Evolutionary conservation across 257 asterid species (phyloP).

Genomic region (Solanum lycopersicoides): DNA sequence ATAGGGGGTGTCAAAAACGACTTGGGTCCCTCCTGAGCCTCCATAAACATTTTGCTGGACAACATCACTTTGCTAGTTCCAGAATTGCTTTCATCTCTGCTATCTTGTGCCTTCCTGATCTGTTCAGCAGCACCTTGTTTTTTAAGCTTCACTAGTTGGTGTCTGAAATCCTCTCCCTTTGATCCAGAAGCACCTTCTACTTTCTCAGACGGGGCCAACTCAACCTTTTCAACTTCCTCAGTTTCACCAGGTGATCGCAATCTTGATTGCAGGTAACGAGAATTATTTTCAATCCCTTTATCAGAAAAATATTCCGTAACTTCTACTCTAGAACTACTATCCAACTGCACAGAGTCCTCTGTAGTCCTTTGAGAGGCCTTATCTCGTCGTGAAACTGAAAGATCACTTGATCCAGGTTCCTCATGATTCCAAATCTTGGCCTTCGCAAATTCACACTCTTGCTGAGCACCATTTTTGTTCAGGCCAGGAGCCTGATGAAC

Average conservation of each 20-base stretch:
- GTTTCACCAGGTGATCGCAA: constrained; percentile 19
- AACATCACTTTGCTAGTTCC: constrained; percentile 20
- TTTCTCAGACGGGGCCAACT: constrained; percentile 16
- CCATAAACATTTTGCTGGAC: constrained; percentile 27
- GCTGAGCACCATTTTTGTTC: constrained; percentile 20
- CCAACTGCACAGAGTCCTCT: constrained; percentile 25
- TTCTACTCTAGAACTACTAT: constrained; percentile 38
- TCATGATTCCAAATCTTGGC: constrained; percentile 18
- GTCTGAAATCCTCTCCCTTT: constrained; percentile 39
- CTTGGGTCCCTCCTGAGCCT: constrained; percentile 34
- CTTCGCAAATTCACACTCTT: constrained; percentile 1
- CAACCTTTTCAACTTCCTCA: constrained; percentile 25
- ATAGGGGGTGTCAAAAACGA: constrained; percentile 45
- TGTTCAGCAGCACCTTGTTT: constrained; percentile 30
- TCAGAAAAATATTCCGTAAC: constrained; percentile 27
- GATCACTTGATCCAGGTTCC: constrained; percentile 24
- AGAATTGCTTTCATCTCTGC: constrained; percentile 19
- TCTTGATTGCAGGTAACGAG: constrained; percentile 29
- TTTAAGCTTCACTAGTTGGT: constrained; percentile 25
- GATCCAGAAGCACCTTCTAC: constrained; percentile 20
- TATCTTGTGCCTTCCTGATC: constrained; percentile 28
- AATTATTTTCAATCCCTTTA: constrained; percentile 29
- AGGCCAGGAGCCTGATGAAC: constrained; percentile 18
- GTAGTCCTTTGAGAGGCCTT: constrained; percentile 24
- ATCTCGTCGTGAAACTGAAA: constrained; percentile 10